phyloP scores from a whole-genome alignment of 1,139 yeast species.

The Pneumocystis oryctolagi region DNA sequence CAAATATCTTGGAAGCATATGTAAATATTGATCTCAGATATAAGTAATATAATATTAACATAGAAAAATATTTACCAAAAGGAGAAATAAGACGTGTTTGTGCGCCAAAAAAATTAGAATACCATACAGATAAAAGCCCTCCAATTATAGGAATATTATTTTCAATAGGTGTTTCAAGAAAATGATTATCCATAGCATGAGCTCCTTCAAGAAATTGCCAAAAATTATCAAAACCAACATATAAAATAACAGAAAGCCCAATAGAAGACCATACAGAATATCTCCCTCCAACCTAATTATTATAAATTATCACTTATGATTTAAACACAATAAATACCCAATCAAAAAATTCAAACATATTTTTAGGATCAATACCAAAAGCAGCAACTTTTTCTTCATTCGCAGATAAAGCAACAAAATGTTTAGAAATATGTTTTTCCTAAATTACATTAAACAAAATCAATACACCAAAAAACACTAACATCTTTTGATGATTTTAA shows the following conservation, averaged over 20 bases:
- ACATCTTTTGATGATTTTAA: conserved; percentile 50
- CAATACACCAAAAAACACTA: neutral
- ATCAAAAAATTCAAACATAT: conserved; percentile 95
- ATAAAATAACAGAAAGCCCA: conserved; percentile 87
- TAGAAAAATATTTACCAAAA: conserved; percentile 20
- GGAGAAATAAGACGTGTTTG: conserved; percentile 98
- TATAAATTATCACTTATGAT: neutral
- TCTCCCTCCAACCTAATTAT: conserved; percentile 69
- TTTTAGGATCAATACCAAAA: conserved; percentile 92
- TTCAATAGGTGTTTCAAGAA: conserved; percentile 67
- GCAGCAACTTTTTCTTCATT: conserved; percentile 79
- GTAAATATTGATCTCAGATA: conserved; percentile 76
- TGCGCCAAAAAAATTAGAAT: conserved; percentile 93
- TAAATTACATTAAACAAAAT: neutral
- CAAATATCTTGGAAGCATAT: conserved; percentile 97
- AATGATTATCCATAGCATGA: conserved; percentile 90
- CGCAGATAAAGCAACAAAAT: conserved; percentile 91
- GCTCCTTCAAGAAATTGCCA: conserved; percentile 89
- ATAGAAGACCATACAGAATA: conserved; percentile 99
- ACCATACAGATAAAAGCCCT: conserved; percentile 90
- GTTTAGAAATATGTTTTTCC: conserved; percentile 69
- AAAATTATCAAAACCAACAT: conserved; percentile 89
- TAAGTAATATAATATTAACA: neutral
- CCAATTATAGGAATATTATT: conserved; percentile 86
- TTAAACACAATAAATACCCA: conserved; percentile 34